Conservation (phyloP, 345 rosid species). For the Nasturtium officinale region DNA sequence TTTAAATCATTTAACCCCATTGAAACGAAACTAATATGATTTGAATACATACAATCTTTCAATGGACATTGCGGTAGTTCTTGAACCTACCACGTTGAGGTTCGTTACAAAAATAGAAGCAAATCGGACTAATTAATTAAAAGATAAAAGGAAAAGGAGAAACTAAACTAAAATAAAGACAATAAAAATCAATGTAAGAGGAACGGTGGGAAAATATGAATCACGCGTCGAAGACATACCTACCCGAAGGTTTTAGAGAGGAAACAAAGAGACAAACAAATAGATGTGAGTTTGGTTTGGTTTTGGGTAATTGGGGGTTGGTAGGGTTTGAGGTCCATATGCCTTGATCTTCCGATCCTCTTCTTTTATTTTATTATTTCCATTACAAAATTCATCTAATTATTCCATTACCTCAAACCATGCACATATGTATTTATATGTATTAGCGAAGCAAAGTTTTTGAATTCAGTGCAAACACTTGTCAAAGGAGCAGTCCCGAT, state of each 20-base stretch:
- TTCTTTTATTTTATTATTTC: not conserved
- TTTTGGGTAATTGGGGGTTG: constrained; percentile 38
- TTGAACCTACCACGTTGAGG: constrained; percentile 22
- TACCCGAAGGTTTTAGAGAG: constrained; percentile 31
- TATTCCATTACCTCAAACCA: constrained; percentile 18
- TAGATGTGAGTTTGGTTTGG: constrained; percentile 42
- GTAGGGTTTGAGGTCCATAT: constrained; percentile 45
- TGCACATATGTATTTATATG: constrained; percentile 9
- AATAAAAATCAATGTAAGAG: constrained; percentile 21
- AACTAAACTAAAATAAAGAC: not conserved
- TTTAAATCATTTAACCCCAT: not conserved
- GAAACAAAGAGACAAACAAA: constrained; percentile 30
- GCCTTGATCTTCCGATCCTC: constrained; percentile 23
- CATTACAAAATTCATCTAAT: not conserved
- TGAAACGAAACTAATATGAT: not conserved
- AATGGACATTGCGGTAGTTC: not conserved
- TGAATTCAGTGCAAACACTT: constrained; percentile 46
- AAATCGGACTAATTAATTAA: not conserved
- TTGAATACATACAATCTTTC: constrained; percentile 14
- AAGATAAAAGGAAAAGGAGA: not conserved
- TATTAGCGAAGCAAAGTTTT: constrained; percentile 28
- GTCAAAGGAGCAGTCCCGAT: constrained; percentile 43
- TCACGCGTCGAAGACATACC: constrained; percentile 38
- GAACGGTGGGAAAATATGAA: constrained; percentile 30
- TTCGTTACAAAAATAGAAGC: not conserved